Evolutionary conservation across 257 asterid genomes (phyloP).

Genomic region (Leptodermis oblonga): DNA sequence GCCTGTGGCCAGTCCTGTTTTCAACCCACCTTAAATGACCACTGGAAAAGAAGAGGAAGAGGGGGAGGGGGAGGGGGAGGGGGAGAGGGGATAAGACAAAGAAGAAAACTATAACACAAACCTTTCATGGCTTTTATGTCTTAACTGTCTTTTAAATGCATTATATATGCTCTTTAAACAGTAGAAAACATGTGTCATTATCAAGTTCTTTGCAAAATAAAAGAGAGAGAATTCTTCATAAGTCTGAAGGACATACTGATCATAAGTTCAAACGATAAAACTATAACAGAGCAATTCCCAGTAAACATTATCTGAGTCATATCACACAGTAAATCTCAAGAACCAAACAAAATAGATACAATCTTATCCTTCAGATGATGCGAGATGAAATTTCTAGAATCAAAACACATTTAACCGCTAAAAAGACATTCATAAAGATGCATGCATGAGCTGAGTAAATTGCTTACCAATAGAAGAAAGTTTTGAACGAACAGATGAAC

Average conservation of each 20-base stretch:
- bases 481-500: slow-evolving; percentile 55
- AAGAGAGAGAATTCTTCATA: too few relatives aligned
- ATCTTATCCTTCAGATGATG: not conserved
- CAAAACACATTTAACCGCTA: not conserved
- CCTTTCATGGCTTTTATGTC: not conserved
- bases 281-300: too few relatives aligned
- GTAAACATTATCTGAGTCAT: not conserved
- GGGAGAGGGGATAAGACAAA: too few relatives aligned
- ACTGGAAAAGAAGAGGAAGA: not conserved
- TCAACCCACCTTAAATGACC: not conserved
- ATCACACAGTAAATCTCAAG: not conserved
- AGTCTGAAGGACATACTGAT: not conserved
- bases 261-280: not conserved
- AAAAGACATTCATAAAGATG: not conserved
- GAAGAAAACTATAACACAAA: not conserved
- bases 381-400: not conserved
- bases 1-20: not conserved
- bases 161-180: not conserved
- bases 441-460: not conserved
- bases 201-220: not conserved
- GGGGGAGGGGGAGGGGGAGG: too few relatives aligned
- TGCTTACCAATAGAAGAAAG: slow-evolving; percentile 49
- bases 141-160: too few relatives aligned
- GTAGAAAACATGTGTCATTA: not conserved
- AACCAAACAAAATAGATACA: not conserved